phyloP scores from a whole-genome alignment of 495 filamentous ascomycete genomes.

The Bacidia gigantensis region DNA sequence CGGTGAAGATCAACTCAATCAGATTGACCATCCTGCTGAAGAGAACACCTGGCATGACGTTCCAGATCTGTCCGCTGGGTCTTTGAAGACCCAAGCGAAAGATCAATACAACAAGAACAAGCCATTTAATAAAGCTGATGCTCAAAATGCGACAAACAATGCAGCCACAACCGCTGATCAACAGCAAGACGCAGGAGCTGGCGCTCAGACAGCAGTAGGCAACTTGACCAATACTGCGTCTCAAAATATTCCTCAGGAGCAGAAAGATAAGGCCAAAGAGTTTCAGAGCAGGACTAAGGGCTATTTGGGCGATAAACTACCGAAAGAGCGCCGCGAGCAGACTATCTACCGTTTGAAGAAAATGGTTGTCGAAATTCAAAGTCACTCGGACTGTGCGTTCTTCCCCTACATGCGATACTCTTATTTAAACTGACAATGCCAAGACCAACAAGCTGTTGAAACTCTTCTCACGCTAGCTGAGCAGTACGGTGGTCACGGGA shows the following conservation, averaged over 20 bases:
- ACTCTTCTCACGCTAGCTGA: conserved; percentile 75
- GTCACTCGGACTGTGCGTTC: conserved; percentile 70
- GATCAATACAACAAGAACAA: conserved; percentile 49
- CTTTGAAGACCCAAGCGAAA: conserved; percentile 52
- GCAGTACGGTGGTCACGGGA: conserved; percentile 66
- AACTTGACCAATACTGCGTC: conserved; percentile 36
- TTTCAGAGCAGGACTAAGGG: conserved; percentile 44
- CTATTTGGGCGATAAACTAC: conserved; percentile 73
- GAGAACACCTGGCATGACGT: conserved; percentile 91
- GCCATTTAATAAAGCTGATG: conserved; percentile 36
- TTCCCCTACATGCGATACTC: neutral
- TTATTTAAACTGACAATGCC: conserved; percentile 8
- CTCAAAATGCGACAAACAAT: conserved; percentile 40
- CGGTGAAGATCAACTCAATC: conserved; percentile 55
- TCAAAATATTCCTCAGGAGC: conserved; percentile 45
- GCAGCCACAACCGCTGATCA: conserved; percentile 43
- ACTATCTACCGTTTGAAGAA: conserved; percentile 90
- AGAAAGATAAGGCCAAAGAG: conserved; percentile 43
- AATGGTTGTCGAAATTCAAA: conserved; percentile 92
- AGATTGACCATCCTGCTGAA: conserved; percentile 70
- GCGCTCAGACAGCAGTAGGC: conserved; percentile 33
- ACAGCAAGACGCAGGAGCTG: conserved; percentile 40
- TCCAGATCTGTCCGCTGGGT: conserved; percentile 60
- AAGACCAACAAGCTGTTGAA: conserved; percentile 72
- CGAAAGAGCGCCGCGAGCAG: conserved; percentile 87